phyloP scores from a whole-genome alignment of 108 stramenopile genomes.

The Cyclotella cryptica region DNA sequence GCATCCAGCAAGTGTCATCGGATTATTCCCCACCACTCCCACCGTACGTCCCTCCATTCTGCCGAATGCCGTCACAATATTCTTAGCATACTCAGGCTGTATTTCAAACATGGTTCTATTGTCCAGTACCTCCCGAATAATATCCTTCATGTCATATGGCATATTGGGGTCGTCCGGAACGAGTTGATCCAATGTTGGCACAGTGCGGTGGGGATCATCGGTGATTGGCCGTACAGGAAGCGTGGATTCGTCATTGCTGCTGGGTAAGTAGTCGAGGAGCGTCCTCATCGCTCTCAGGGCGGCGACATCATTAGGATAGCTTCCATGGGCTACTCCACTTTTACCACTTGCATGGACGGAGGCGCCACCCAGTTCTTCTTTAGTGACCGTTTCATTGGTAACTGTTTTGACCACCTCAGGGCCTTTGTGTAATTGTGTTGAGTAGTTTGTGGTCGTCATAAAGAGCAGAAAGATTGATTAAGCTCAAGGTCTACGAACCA shows the following conservation, averaged over 20 bases:
- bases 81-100: conserved; percentile 94
- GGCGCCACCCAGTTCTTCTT: conserved; percentile 98
- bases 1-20: conserved; percentile 95
- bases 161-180: conserved; percentile 98
- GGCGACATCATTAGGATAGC: conserved; percentile 96
- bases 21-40: conserved; percentile 98
- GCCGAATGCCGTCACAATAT: conserved; percentile 97
- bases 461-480: too few species aligned
- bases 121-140: conserved; percentile 93
- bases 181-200: conserved; percentile 87
- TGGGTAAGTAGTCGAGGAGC: conserved; percentile 93
- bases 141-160: conserved; percentile 93
- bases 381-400: conserved; percentile 97
- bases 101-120: conserved; percentile 95
- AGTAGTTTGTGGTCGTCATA: background rate
- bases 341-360: conserved; percentile 87
- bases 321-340: conserved; percentile 95
- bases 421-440: conserved; percentile 29
- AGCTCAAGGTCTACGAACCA: too few species aligned
- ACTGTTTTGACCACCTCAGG: conserved; percentile 99
- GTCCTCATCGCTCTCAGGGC: conserved; percentile 91
- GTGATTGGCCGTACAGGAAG: conserved; percentile 68
- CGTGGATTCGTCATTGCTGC: conserved; percentile 85
- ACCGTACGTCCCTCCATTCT: conserved; percentile 96
- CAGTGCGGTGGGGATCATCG: conserved; percentile 85